Evolutionary conservation across 495 filamentous ascomycete genomes (phyloP).

Genomic region (Corynascus novoguineensis): DNA sequence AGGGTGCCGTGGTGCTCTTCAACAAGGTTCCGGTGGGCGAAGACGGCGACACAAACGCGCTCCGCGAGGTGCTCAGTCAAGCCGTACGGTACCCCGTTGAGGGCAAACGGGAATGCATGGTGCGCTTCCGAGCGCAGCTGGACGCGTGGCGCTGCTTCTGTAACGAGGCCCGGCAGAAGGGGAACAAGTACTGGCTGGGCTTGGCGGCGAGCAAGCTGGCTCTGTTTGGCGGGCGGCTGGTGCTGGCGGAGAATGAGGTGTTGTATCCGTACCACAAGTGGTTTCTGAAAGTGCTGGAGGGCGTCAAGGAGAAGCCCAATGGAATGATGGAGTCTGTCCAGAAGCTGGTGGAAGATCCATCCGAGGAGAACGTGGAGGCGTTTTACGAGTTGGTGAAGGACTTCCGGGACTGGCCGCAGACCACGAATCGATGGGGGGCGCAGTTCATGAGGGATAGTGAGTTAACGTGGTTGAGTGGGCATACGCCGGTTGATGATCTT

Average conservation of each 20-base stretch:
- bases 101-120: slow-evolving; percentile 12
- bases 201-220: slow-evolving; percentile 20
- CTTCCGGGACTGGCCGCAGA: neutral
- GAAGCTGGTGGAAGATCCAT: slow-evolving; percentile 4
- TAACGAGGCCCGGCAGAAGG: slow-evolving; percentile 17
- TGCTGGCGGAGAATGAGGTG: slow-evolving; percentile 22
- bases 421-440: neutral
- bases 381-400: neutral
- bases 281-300: slow-evolving; percentile 21
- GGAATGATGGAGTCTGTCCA: slow-evolving; percentile 17
- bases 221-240: slow-evolving; percentile 22
- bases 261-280: slow-evolving; percentile 28
- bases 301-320: slow-evolving; percentile 15
- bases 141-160: slow-evolving; percentile 21
- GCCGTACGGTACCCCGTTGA: slow-evolving; percentile 16
- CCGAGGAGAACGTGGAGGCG: slow-evolving; percentile 5
- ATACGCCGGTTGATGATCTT: neutral
- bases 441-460: neutral
- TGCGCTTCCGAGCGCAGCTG: slow-evolving; percentile 19
- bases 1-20: no score
- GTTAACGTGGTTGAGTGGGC: neutral
- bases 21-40: no score
- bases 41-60: no score
- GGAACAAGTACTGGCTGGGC: slow-evolving; percentile 14
- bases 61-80: no score